phyloP scores from a whole-genome alignment of 164 flowering plant species.

The grape (Vitis vinifera) region DNA sequence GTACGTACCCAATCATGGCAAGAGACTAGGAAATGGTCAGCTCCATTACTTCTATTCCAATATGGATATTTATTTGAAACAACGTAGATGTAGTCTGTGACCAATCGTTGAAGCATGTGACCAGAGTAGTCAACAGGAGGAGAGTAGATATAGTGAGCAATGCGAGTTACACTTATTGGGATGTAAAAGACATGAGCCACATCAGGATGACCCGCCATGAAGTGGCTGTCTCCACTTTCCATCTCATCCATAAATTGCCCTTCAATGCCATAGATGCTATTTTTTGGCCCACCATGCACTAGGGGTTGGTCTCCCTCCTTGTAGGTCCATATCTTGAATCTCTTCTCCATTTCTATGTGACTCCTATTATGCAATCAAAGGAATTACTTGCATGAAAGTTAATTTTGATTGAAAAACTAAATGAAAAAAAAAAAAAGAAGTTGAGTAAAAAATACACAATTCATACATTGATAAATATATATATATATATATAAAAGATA shows the following conservation, averaged over 20 bases:
- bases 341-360: constrained; percentile 71
- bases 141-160: constrained; percentile 37
- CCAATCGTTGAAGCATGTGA: constrained; percentile 26
- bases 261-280: constrained; percentile 52
- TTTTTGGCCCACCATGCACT: constrained; percentile 53
- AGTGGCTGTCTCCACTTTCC: constrained; percentile 31
- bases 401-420: background rate
- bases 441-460: no score
- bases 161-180: constrained; percentile 47
- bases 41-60: constrained; percentile 63
- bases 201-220: constrained; percentile 40
- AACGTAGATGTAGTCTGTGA: constrained; percentile 41
- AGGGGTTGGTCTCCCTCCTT: constrained; percentile 67
- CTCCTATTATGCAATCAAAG: constrained; percentile 36
- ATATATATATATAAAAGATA: no score
- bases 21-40: constrained; percentile 65
- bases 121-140: constrained; percentile 20
- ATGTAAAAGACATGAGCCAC: constrained; percentile 61
- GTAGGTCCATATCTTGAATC: constrained; percentile 64
- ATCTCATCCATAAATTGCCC: constrained; percentile 68
- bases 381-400: background rate
- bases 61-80: constrained; percentile 52
- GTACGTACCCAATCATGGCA: constrained; percentile 73
- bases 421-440: background rate
- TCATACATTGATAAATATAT: no score